These are phyloP conservation scores for Solidago caesia DNA, from an alignment of 129 eudicot genomes.

Conservation along the genomic window DNA sequence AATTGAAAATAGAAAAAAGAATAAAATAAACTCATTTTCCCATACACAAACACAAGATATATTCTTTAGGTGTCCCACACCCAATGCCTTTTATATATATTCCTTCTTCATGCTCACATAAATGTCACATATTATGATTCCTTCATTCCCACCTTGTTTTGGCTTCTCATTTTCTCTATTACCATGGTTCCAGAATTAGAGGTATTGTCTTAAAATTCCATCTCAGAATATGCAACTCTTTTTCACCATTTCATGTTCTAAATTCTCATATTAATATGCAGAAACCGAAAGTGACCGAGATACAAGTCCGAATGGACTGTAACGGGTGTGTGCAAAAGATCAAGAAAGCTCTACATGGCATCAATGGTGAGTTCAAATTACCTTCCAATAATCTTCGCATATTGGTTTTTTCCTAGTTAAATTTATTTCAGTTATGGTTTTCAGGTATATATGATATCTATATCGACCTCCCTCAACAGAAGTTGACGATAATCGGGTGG, in stretches of 20 bases:
- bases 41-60: slow-evolving; percentile 29
- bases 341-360: slow-evolving; percentile 81
- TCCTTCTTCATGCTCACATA: slow-evolving; percentile 53
- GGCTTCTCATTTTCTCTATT: slow-evolving; percentile 26
- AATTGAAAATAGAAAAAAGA: neutral
- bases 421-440: slow-evolving; percentile 17
- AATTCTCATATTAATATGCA: slow-evolving; percentile 41
- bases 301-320: slow-evolving; percentile 91
- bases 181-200: slow-evolving; percentile 67
- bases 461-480: slow-evolving; percentile 67
- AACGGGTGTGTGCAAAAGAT: slow-evolving; percentile 96
- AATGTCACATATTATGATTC: slow-evolving; percentile 50
- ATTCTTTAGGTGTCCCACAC: slow-evolving; percentile 89
- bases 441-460: slow-evolving; percentile 67
- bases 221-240: slow-evolving; percentile 25
- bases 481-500: slow-evolving; percentile 69
- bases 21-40: slow-evolving; percentile 22
- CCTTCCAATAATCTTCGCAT: neutral
- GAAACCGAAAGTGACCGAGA: slow-evolving; percentile 84
- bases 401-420: neutral
- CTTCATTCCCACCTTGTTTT: slow-evolving; percentile 35
- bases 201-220: slow-evolving; percentile 44
- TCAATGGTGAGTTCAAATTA: slow-evolving; percentile 54
- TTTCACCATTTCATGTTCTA: slow-evolving; percentile 26
- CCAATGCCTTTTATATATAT: slow-evolving; percentile 70